Evolutionary conservation across 2,329 filamentous ascomycete genomes (phyloP), one percentile per base, ranked within the genome.

Genomic region (Xylaria sp.): DNA sequence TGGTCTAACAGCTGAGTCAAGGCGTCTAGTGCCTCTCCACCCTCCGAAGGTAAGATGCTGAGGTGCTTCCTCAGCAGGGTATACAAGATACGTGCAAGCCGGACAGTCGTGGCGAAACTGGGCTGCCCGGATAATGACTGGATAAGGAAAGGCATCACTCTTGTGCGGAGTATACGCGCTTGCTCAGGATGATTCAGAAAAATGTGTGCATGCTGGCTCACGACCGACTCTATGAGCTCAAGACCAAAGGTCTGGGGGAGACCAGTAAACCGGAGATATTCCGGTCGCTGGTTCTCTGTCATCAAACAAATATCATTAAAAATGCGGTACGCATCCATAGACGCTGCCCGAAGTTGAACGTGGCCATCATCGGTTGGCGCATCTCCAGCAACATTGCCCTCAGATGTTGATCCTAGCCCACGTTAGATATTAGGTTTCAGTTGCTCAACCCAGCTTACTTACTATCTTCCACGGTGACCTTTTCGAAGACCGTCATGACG

Each of bases 401-500:
- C 80, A 2, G 80, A 71, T 6, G 60, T 63, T 42, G 70, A 74
- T 62, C 74, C 77, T 80, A 44, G 37, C 56, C 34, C 4, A 24
- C 48, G 44, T 60, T 43, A 72, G 40, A 29, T 39, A 26, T 18
- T 16, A 7, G 4, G n/a, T 16, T 37, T 5, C 40, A 7, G 24
- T 38, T 34, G 5, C 6, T 21, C 6, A 19, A 39, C 9, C 11
- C 7, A 48, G 5, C 11, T n/a, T 11, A 79, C 84, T 70, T 73
- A 88, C 87, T 87, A 69, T 97, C 92, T 76, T 97, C 92, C 5
- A 78, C 76, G 0, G 87, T 83, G 1, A 97, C 91, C 70, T 95
- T 94, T 70, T 97, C 94, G 72, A 97, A 97, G 0, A 96, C 89
- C 0, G 90, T 89, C 26, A 94, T 91, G 7, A 97, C 87, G 13